Base-by-base conservation (phyloP, 805 yeast species). In the Cyberlindnera bimundalis region DNA sequence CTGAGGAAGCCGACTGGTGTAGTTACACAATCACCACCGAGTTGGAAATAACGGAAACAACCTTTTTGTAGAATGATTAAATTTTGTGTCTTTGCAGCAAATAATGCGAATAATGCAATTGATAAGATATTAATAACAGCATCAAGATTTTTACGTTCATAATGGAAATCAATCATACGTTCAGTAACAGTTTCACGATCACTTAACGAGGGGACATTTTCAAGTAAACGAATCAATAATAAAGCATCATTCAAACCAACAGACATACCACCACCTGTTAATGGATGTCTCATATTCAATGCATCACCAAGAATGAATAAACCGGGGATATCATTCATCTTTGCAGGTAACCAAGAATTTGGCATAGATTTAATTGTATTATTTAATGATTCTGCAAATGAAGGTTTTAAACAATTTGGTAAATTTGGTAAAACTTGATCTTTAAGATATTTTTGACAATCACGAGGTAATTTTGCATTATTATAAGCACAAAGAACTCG, bases 221-320 rank as follows among this genome's bases (percentile, higher is more conserved):
- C 83, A 38, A 93, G 68, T 29, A 85, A 64, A 51, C 75, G 73
- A 15, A 85, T 78, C 33, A 89, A 70, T 25, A 84, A 59, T 0
- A 74, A 83, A 4, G 87, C 85, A 62, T 93, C 99, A 58, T 81
- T 85, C 45, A 93, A 68, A 2, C 96, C 97, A 31, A 93, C 99
- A 19, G 98, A 89, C 99, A 93, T 93, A 46, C 99, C 99, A 49
- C 99, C 99, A 39, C 99, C 99, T 1, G 98, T 93, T 46, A 93
- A 74, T 20, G 99, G 99, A 61, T 93, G 99, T 61, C 99, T 76
- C 97, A 93, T 93, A 62, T 93, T 93, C 52, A 90, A 71, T 2
- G 99, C 86, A 61, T 93, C 99, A 35, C 99, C 99, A 26, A 93
- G 59, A 51, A 91, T 73, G 27, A 93, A 70, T 34, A 88, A 67